Conservation (phyloP, 139 green algal genomes). For the Monoraphidium neglectum region DNA sequence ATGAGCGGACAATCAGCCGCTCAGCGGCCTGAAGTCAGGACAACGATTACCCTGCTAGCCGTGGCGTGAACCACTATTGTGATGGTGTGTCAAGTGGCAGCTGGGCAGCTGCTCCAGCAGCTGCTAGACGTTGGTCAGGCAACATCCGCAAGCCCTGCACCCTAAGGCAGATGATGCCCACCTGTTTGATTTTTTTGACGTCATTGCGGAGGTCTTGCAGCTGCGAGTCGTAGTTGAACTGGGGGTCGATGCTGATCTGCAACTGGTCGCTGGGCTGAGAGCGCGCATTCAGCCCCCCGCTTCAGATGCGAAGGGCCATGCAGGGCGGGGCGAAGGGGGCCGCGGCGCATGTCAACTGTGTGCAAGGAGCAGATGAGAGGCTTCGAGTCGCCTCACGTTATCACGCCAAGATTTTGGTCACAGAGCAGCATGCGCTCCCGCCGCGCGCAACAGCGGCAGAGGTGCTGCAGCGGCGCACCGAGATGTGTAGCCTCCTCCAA, state of each 20-base stretch:
- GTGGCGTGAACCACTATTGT: neutral
- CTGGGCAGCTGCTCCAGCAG: neutral
- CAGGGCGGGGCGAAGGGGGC: too few species aligned
- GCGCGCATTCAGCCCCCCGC: neutral
- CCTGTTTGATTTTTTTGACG: constrained; percentile 28
- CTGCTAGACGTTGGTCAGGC: neutral
- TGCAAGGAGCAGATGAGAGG: too few species aligned
- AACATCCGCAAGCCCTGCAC: neutral
- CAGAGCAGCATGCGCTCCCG: too few species aligned
- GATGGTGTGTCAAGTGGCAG: neutral
- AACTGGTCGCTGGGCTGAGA: constrained; percentile 8
- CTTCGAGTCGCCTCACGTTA: too few species aligned
- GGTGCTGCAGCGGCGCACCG: too few species aligned
- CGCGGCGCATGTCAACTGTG: too few species aligned
- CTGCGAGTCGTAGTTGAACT: constrained; percentile 30
- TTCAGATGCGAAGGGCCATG: neutral
- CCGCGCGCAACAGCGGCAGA: too few species aligned
- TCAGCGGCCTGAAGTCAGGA: neutral
- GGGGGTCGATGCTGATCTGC: constrained; percentile 30
- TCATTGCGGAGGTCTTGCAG: constrained; percentile 21
- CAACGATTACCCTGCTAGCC: neutral
- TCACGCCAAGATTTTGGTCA: too few species aligned
- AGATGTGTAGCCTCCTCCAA: too few species aligned
- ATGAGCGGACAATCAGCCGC: neutral
- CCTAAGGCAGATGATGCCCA: neutral